Evolutionary conservation across 2,329 filamentous ascomycete genomes (phyloP), one percentile per base, ranked within the genome.

Genomic region (Juglanconis oblonga): DNA sequence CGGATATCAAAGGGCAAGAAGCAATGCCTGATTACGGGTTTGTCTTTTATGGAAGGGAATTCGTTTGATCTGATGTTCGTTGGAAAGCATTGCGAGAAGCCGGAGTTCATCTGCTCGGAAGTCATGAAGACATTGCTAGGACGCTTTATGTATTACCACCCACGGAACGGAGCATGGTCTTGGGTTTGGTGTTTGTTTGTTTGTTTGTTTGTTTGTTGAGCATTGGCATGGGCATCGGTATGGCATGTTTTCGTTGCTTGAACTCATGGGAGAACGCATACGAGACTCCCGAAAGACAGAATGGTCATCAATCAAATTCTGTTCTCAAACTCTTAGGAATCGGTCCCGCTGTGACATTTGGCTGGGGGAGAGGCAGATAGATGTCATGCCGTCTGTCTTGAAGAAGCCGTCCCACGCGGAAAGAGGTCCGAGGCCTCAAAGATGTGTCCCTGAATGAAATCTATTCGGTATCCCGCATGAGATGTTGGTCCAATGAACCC

Each of bases 121-220:
- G 9, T 47, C 6, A n/a, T 35, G 17, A 49, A 17, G 40, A 35
- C 1, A 47, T 42, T 50, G 49, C 8, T 32, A 35, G 24, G 17
- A 24, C 17, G n/a, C 11, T 51, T 53, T 36, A 57, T 62, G 42
- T 40, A 32, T 52, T 51, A 56, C 32, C 32, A 35, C 40, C 45
- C 13, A 31, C 33, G 38, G 38, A 31, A 47, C 31, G 55, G 48
- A 52, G 50, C 17, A 29, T 13, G 42, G 14, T 24, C 40, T 50
- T 56, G 56, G 48, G 36, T 24, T 38, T 59, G 10, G 47, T 49
- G 24, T 57, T 57, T 44, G 13, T 24, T 24, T 24, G 2, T 57
- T 57, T 44, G 13, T 24, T 24, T 24, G 2, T 52, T 62, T 49
- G 11, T 52, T 62, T 49, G 11, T 54, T 59, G 49, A 40, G 10